Percentiles rank a stretch among this genome's conserved stretches.
phyloP scores from a whole-genome alignment of 202 grass and related monocot genomes.

The Schoenoplectus tabernaemontani region DNA sequence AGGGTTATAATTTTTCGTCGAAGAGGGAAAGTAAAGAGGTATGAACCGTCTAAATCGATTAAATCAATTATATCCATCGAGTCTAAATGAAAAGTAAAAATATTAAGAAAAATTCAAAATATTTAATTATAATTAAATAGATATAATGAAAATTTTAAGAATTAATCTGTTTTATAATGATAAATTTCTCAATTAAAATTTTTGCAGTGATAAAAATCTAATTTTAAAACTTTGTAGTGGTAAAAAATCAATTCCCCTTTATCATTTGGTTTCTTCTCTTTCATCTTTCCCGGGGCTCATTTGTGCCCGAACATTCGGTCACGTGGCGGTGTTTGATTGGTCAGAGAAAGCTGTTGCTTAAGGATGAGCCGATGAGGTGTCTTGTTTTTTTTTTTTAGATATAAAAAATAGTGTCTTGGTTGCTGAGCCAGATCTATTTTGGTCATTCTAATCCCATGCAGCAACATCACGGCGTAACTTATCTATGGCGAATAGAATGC shows the following conservation, averaged over 20 bases:
- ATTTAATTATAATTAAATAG: too few species aligned
- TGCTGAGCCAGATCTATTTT: not conserved
- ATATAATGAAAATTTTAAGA: too few species aligned
- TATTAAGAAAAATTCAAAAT: too few species aligned
- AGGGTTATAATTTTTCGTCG: too few species aligned
- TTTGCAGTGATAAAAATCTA: too few species aligned
- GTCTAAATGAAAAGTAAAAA: too few species aligned
- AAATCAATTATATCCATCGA: too few species aligned
- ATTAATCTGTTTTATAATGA: too few species aligned
- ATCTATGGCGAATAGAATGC: not conserved
- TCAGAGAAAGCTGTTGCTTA: not conserved
- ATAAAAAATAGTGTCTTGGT: not conserved
- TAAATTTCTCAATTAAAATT: too few species aligned
- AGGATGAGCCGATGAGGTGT: not conserved
- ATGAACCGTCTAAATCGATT: too few species aligned
- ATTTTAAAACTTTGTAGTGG: too few species aligned
- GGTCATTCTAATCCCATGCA: not conserved
- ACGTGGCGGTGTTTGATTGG: not conserved
- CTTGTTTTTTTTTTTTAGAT: not conserved
- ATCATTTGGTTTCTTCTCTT: not conserved
- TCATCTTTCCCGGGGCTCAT: not conserved
- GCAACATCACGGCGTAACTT: not conserved
- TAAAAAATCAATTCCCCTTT: not conserved
- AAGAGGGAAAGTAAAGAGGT: too few species aligned
- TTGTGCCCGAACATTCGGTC: not conserved